phyloP scores from a whole-genome alignment of 176 grass and related monocot genomes.

The Bothriochloa decipiens region DNA sequence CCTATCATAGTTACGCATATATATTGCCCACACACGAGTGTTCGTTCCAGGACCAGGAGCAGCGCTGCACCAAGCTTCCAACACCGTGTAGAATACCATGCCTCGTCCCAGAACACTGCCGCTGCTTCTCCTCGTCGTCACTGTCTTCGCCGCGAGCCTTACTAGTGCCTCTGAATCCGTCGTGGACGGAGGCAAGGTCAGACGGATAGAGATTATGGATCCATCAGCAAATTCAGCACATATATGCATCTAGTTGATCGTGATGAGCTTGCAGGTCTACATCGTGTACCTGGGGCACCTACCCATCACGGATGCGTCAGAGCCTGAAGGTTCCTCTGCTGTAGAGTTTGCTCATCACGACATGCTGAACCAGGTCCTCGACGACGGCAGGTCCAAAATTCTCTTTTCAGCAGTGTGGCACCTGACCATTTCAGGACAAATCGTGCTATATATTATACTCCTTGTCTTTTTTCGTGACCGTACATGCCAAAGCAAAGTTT shows the following conservation, averaged over 20 bases:
- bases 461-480: too few relatives aligned
- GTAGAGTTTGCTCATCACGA: slow-evolving; percentile 18
- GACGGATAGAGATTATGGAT: too few relatives aligned
- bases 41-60: too few relatives aligned
- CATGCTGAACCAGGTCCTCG: slow-evolving; percentile 16
- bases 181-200: neutral
- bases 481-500: too few relatives aligned
- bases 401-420: too few relatives aligned
- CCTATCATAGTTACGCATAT: too few relatives aligned
- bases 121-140: neutral
- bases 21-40: too few relatives aligned
- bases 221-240: neutral
- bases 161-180: neutral
- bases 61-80: too few relatives aligned
- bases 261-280: too few relatives aligned
- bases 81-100: neutral
- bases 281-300: neutral
- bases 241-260: too few relatives aligned
- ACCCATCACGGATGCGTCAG: neutral
- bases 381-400: neutral
- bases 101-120: neutral
- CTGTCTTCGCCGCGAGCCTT: neutral
- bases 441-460: too few relatives aligned
- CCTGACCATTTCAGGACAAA: too few relatives aligned
- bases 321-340: neutral